Base-by-base conservation (phyloP, 1,284 basidiomycete species). In the Rhizoctonia solani region DNA sequence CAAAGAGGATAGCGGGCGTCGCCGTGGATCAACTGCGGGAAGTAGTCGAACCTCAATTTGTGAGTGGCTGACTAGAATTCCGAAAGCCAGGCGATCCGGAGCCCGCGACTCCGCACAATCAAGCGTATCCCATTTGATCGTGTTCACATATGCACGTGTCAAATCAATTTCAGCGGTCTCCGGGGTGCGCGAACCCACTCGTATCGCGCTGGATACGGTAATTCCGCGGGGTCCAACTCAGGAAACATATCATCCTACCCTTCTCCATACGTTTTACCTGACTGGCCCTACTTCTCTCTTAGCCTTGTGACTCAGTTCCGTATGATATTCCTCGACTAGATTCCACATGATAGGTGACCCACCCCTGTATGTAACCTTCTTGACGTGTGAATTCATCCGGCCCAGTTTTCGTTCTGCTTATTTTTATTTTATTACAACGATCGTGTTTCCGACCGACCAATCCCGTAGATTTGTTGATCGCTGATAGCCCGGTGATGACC, bases 341-440 rank as follows among this genome's bases (percentile, higher is more conserved):
- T 39, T 39, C 27, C 39, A 63, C 37, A 53, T 63, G 50, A 46
- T 42, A 13, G 19, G 34, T 25, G 59, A 63, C 53, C 50, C 50
- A 49, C 59, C 47, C 47, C 59, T 41, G 49, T 27, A 39, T 46
- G 9, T 49, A 21, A 41, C 42, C 47, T 39, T 42, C 14, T 30
- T 61, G 56, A 61, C 59, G 59, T 63, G 59, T 23, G 59, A 63
- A 53, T 61, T 61, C 55, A n/a, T 46, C 56, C 44, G 1, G 56
- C 56, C 56, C 50, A 30, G 3, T 49, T 49, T 61, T 61, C 56
- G n/a, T n/a, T n/a, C n/a, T n/a, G n/a, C n/a, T n/a, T 61, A 46
- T 46, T 59, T 14, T 46, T 44, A 21, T n/a, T n/a, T 21, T 13
- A 23, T 4, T 39, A 16, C 16, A 46, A 9, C 44, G 13, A 46